A percentile compares a stretch with the other conserved stretches of the same genome.
Evolutionary conservation across 2,329 filamentous ascomycete genomes (phyloP).

Genomic region (Aspergillus sp.): DNA sequence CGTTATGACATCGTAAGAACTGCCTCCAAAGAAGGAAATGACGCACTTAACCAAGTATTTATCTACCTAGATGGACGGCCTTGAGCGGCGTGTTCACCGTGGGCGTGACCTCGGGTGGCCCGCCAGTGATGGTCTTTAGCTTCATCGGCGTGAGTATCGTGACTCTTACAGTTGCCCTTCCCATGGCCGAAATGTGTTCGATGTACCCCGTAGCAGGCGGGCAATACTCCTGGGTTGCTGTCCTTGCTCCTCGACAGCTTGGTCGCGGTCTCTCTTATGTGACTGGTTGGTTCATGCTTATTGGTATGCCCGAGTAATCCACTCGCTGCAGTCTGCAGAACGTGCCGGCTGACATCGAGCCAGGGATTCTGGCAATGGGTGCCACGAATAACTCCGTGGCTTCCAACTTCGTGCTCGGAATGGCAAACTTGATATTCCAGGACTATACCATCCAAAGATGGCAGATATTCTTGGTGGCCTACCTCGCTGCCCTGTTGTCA

Average conservation of each 20-base stretch:
- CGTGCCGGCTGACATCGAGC: slow-evolving; percentile 17
- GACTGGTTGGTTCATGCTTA: slow-evolving; percentile 52
- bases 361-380: slow-evolving; percentile 44
- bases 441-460: slow-evolving; percentile 54
- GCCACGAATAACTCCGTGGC: slow-evolving; percentile 54
- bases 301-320: slow-evolving; percentile 30
- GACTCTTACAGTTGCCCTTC: slow-evolving; percentile 55
- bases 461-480: slow-evolving; percentile 56
- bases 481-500: slow-evolving; percentile 47
- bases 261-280: slow-evolving; percentile 46
- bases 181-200: slow-evolving; percentile 60
- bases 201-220: slow-evolving; percentile 58
- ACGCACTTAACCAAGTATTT: neutral
- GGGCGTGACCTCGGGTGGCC: slow-evolving; percentile 56
- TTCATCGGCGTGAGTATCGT: slow-evolving; percentile 55
- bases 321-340: neutral
- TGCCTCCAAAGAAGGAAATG: neutral
- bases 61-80: slow-evolving; percentile 51
- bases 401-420: slow-evolving; percentile 56
- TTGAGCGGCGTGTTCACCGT: slow-evolving; percentile 57
- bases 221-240: slow-evolving; percentile 60
- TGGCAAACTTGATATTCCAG: slow-evolving; percentile 53
- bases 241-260: slow-evolving; percentile 52
- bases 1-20: slow-evolving; percentile 55
- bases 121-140: slow-evolving; percentile 60